Conservation (phyloP, 225 moss, liverwort and hornwort genomes). For the Pseudoscleropodium purum region DNA sequence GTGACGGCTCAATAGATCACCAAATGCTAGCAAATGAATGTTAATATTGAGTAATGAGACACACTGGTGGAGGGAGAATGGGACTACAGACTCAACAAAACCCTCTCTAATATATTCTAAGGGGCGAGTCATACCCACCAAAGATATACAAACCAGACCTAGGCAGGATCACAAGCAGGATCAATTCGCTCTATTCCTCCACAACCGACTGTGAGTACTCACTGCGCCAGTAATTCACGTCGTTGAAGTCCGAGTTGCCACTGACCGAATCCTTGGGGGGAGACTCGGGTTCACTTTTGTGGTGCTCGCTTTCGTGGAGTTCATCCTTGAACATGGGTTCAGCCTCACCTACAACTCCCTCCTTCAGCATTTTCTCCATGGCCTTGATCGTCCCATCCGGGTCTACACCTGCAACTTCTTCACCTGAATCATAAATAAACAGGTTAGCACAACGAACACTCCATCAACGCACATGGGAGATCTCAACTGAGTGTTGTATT, state of each 20-base stretch:
- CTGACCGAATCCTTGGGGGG: constrained; percentile 25
- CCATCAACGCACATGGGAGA: not conserved
- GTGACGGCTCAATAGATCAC: constrained; percentile 23
- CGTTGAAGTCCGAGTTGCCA: constrained; percentile 69
- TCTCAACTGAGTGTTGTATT: not conserved
- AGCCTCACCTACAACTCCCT: constrained; percentile 93
- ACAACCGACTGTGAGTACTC: constrained; percentile 64
- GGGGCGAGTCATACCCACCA: constrained; percentile 3
- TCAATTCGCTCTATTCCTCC: constrained; percentile 39
- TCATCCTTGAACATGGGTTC: constrained; percentile 49
- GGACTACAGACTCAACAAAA: constrained; percentile 7
- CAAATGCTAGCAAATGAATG: constrained; percentile 42
- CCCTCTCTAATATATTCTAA: constrained; percentile 24
- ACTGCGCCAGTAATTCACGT: constrained; percentile 89
- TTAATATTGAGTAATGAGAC: constrained; percentile 29
- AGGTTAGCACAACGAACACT: not conserved
- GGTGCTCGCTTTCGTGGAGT: not conserved
- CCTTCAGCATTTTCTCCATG: constrained; percentile 92
- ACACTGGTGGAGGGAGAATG: constrained; percentile 25
- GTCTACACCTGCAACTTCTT: constrained; percentile 73
- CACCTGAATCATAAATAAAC: constrained; percentile 1
- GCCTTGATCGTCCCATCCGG: constrained; percentile 73
- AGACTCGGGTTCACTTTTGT: constrained; percentile 14
- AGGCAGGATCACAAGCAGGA: not conserved
- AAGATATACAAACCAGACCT: constrained; percentile 48